Percentiles rank a stretch among this genome's conserved stretches.
phyloP scores from a whole-genome alignment of 202 grass and related monocot species.

The Zizania palustris region DNA sequence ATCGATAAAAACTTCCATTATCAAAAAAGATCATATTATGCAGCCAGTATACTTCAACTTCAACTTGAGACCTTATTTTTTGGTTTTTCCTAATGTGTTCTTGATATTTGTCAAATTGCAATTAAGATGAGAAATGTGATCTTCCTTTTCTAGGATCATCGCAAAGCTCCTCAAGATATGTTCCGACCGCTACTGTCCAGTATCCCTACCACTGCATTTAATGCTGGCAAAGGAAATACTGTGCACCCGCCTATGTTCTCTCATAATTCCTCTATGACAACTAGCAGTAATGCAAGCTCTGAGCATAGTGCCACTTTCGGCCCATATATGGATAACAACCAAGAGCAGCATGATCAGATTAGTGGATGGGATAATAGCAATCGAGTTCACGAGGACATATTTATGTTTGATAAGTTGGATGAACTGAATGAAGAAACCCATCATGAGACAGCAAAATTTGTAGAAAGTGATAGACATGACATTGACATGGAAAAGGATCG shows the following conservation, averaged over 20 bases:
- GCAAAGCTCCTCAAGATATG: conserved; percentile 82
- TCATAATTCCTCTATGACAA: conserved; percentile 67
- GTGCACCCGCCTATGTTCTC: conserved; percentile 58
- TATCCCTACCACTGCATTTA: conserved; percentile 75
- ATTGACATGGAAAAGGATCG: conserved; percentile 35
- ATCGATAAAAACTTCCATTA: too few relatives aligned
- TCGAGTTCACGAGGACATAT: conserved; percentile 70
- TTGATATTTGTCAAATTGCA: conserved; percentile 28
- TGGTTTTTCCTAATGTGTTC: conserved; percentile 12
- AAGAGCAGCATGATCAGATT: conserved; percentile 52
- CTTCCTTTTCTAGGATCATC: conserved; percentile 75
- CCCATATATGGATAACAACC: conserved; percentile 59
- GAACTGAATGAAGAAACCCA: conserved; percentile 62
- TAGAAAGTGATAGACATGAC: conserved; percentile 42
- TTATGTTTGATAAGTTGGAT: conserved; percentile 87
- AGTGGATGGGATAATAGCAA: conserved; percentile 50
- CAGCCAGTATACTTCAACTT: background rate
- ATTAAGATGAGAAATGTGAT: conserved; percentile 36
- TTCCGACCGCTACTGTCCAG: conserved; percentile 94
- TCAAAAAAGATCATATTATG: conserved; percentile 23
- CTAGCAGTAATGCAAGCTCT: conserved; percentile 74
- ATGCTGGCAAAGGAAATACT: conserved; percentile 57
- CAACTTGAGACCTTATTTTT: conserved; percentile 10
- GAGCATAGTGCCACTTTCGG: conserved; percentile 54
- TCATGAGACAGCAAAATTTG: conserved; percentile 43